Evolutionary conservation across 2,329 filamentous ascomycete genomes (phyloP).

Genomic region (Teratosphaeria epicoccoides): DNA sequence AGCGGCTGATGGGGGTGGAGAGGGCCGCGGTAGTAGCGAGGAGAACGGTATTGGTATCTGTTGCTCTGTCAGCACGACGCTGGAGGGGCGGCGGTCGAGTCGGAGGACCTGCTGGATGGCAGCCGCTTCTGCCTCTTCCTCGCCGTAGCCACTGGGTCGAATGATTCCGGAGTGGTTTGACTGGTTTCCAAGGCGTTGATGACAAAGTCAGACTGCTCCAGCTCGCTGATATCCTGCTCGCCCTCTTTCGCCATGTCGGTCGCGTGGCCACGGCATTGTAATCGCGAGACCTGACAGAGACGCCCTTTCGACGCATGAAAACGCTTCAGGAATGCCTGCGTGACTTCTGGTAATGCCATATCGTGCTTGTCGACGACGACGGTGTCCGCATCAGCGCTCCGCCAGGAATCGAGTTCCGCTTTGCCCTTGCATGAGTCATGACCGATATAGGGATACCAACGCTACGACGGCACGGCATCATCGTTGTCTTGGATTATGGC

Average conservation of each 20-base stretch:
- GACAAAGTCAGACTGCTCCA: constrained; percentile 38
- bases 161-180: constrained; percentile 33
- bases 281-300: constrained; percentile 11
- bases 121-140: constrained; percentile 32
- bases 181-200: background rate
- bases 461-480: no score
- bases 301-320: constrained; percentile 13
- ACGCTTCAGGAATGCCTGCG: constrained; percentile 19
- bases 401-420: background rate
- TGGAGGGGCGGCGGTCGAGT: no score
- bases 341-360: constrained; percentile 26
- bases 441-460: no score
- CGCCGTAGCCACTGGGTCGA: constrained; percentile 34
- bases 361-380: background rate
- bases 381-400: constrained; percentile 5
- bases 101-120: constrained; percentile 49
- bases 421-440: background rate
- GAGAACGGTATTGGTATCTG: constrained; percentile 90
- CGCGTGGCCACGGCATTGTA: constrained; percentile 22
- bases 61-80: background rate
- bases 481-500: no score
- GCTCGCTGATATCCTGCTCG: constrained; percentile 27
- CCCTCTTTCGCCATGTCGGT: constrained; percentile 18
- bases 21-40: constrained; percentile 88
- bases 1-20: constrained; percentile 88